Conservation (phyloP, 2,329 filamentous ascomycete genomes). For the Epichloe gansuensis region DNA sequence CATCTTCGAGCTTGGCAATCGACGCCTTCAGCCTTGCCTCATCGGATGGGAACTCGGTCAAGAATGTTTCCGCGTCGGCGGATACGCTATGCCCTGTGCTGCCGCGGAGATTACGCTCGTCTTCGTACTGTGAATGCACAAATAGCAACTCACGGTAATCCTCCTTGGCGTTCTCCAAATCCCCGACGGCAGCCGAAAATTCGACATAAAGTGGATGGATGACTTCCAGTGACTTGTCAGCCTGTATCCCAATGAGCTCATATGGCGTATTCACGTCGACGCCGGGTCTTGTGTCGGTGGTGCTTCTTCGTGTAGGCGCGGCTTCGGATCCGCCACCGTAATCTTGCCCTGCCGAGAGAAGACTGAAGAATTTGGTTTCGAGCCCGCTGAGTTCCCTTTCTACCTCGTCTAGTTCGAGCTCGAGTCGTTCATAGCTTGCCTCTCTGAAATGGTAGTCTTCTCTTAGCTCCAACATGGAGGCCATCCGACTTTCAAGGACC, state of each 20-base stretch:
- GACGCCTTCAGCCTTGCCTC: conserved; percentile 20
- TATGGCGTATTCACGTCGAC: conserved; percentile 15
- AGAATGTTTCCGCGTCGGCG: conserved; percentile 30
- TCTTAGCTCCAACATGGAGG: conserved; percentile 24
- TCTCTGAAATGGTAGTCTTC: conserved; percentile 25
- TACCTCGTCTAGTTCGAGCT: conserved; percentile 22
- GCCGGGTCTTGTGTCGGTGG: conserved; percentile 1
- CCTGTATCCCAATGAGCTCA: conserved; percentile 23
- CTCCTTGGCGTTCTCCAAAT: conserved; percentile 35
- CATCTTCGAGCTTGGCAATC: conserved; percentile 20
- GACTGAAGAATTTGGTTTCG: conserved; percentile 26
- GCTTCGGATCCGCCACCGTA: conserved; percentile 2
- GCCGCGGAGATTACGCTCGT: conserved; percentile 23
- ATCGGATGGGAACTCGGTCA: conserved; percentile 28
- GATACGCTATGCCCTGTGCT: conserved; percentile 16
- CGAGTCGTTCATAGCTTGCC: conserved; percentile 23
- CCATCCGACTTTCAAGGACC: conserved; percentile 17
- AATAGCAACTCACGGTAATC: conserved; percentile 31
- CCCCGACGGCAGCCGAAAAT: conserved; percentile 29
- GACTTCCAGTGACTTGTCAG: conserved; percentile 23
- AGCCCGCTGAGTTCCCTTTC: conserved; percentile 22
- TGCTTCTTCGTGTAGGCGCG: neutral
- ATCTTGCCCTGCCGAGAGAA: conserved; percentile 19
- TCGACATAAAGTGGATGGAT: conserved; percentile 34
- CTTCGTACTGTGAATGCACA: conserved; percentile 24